Percentiles rank a stretch among this genome's conserved stretches.
Conservation (phyloP, 2,329 filamentous ascomycete species). For the Penicillium aurantiogriseum region DNA sequence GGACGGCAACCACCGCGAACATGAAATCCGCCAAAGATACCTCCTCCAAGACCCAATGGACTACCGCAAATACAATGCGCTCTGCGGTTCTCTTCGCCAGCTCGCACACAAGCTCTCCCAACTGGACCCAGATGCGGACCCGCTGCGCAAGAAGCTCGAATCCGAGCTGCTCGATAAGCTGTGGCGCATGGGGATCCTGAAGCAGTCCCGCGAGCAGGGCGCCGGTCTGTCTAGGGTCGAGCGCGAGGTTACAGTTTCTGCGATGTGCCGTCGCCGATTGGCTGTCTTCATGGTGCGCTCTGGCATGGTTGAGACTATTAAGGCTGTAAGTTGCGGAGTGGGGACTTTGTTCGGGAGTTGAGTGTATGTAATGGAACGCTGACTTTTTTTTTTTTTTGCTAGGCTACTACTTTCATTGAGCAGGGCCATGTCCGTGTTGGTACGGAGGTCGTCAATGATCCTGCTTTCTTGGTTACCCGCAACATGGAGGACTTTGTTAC, state of each 20-base stretch:
- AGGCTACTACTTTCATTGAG: conserved; percentile 75
- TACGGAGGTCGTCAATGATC: conserved; percentile 84
- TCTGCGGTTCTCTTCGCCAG: conserved; percentile 81
- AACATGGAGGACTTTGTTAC: conserved; percentile 96
- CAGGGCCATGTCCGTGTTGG: conserved; percentile 91
- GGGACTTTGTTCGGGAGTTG: neutral
- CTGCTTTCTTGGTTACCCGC: conserved; percentile 82
- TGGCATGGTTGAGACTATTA: conserved; percentile 87
- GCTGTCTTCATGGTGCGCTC: conserved; percentile 88
- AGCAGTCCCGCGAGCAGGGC: conserved; percentile 71
- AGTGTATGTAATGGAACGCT: neutral
- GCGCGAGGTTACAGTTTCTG: conserved; percentile 81
- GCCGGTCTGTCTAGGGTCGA: conserved; percentile 71
- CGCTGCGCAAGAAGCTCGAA: conserved; percentile 79
- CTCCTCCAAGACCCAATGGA: conserved; percentile 87
- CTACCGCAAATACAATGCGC: conserved; percentile 66
- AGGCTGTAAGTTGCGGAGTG: conserved; percentile 56
- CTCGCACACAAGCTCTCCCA: conserved; percentile 84
- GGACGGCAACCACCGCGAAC: conserved; percentile 82
- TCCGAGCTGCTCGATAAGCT: conserved; percentile 86
- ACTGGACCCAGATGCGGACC: conserved; percentile 72
- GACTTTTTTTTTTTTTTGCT: neutral
- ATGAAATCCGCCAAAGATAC: conserved; percentile 77
- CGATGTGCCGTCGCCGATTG: conserved; percentile 78
- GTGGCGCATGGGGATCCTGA: conserved; percentile 84